phyloP scores from a whole-genome alignment of 495 filamentous ascomycete species.

The Podospora conica region DNA sequence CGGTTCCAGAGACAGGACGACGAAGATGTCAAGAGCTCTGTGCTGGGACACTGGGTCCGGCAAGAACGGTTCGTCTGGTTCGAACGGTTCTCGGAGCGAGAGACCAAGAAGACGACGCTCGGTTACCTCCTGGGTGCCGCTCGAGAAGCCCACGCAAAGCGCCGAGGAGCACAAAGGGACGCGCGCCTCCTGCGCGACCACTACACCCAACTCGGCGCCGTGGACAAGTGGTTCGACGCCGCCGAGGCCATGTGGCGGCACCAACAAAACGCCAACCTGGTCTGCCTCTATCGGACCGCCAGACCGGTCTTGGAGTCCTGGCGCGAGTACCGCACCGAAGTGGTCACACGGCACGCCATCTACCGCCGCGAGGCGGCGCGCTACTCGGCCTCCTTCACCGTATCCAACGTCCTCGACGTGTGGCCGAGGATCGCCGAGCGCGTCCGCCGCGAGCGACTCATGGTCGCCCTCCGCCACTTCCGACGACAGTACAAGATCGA shows the following conservation, averaged over 20 bases:
- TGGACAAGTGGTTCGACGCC: constrained; percentile 20
- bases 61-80: constrained; percentile 23
- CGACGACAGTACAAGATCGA: constrained; percentile 25
- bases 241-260: constrained; percentile 15
- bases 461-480: constrained; percentile 22
- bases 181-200: constrained; percentile 15
- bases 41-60: constrained; percentile 19
- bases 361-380: constrained; percentile 12
- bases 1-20: constrained; percentile 12
- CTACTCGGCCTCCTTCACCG: constrained; percentile 6
- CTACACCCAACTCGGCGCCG: constrained; percentile 10
- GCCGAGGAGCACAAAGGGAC: constrained; percentile 11
- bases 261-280: constrained; percentile 22
- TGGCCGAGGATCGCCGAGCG: constrained; percentile 23
- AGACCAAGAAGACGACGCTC: constrained; percentile 12
- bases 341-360: constrained; percentile 3
- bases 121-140: constrained; percentile 3
- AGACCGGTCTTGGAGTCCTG: constrained; percentile 22
- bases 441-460: constrained; percentile 20
- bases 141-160: background rate
- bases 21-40: constrained; percentile 11
- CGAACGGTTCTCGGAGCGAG: constrained; percentile 12
- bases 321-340: constrained; percentile 14
- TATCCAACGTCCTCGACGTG: constrained; percentile 17
- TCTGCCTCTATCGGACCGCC: constrained; percentile 25